Evolutionary conservation across 2,329 filamentous ascomycete species (phyloP).

Genomic region (Aspergillus eucalypticola): DNA sequence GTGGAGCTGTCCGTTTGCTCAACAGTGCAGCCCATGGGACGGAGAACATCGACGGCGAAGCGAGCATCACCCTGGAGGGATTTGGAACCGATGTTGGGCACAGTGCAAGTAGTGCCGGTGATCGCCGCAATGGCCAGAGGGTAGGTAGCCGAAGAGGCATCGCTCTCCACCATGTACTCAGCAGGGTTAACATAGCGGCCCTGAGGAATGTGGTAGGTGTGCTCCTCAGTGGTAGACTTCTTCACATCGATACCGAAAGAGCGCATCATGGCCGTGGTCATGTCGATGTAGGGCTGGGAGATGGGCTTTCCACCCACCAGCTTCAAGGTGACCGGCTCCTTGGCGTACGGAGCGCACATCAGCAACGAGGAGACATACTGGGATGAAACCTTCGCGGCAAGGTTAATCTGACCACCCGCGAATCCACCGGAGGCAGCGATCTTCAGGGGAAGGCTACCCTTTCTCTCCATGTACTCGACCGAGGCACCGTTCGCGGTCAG

Average conservation of each 20-base stretch:
- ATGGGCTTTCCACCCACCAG: conserved; percentile 97
- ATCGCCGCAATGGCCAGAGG: conserved; percentile 92
- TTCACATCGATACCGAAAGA: conserved; percentile 82
- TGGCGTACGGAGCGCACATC: conserved; percentile 96
- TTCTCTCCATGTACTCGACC: conserved; percentile 80
- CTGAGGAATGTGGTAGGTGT: conserved; percentile 92
- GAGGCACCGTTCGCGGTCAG: conserved; percentile 82
- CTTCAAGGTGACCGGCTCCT: conserved; percentile 84
- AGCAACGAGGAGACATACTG: conserved; percentile 97
- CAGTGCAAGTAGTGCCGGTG: conserved; percentile 90
- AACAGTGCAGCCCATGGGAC: conserved; percentile 91
- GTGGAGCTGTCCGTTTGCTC: conserved; percentile 82
- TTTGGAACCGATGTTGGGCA: conserved; percentile 90
- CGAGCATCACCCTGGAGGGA: conserved; percentile 93
- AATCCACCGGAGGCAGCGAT: conserved; percentile 82
- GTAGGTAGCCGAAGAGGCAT: conserved; percentile 96
- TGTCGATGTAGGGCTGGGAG: conserved; percentile 95
- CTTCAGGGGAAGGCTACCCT: conserved; percentile 79
- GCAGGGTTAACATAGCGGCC: conserved; percentile 78
- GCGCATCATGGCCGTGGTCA: conserved; percentile 98
- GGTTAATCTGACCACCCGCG: conserved; percentile 80
- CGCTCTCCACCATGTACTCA: conserved; percentile 91
- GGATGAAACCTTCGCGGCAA: conserved; percentile 95
- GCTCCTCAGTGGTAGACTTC: conserved; percentile 72
- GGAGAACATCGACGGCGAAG: conserved; percentile 86